Base-by-base conservation (phyloP, 768 basidiomycete genomes). In the Paxillus involutus region DNA sequence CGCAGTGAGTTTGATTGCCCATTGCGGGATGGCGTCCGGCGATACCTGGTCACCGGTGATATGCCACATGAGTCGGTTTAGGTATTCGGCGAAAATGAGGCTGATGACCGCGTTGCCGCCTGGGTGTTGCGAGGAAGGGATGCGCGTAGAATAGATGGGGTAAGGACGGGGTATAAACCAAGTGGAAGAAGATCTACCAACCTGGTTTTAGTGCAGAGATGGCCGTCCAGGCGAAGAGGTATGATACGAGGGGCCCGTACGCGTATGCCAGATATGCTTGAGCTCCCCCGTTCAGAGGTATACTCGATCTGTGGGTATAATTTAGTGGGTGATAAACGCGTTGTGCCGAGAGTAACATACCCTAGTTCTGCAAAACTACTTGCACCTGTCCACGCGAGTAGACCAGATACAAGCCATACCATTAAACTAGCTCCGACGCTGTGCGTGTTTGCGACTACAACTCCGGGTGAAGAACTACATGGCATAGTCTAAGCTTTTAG, bases 321-420 rank as follows among this genome's bases (percentile, higher is more conserved):
- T 24, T 24, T 16, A 48, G 56, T 19, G 45, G 19, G 2, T 12
- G 13, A 6, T 3, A 44, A 24, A 10, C 3, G 41, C 33, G 7
- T 2, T n/a, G 0, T 45, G 16, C 12, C 2, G 39, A 30, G 16
- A 37, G 44, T 7, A 72, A 14, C 89, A 41, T 86, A 87, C 48
- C 95, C 96, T 53, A 97, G 77, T 70, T 97, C 94, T 9, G 93
- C 93, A 67, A 87, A 97, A 66, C 91, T 94, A 69, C 91, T 94
- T 26, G 93, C 94, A 17, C 96, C 96, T 3, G 96, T 97, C 96
- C 95, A 98, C 6, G 83, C 91, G 10, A 98, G 75, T 21, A 95
- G 50, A 6, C 94, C 96, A 51, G 91, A 87, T 3, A 79, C 74
- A 6, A 91, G 58, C 95, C 96, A 98, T 4, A 97, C 90, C 16